Evolutionary conservation across 1,284 basidiomycete species (phyloP), one percentile per base, ranked within the genome.

Genomic region (Marasmius fiardii): DNA sequence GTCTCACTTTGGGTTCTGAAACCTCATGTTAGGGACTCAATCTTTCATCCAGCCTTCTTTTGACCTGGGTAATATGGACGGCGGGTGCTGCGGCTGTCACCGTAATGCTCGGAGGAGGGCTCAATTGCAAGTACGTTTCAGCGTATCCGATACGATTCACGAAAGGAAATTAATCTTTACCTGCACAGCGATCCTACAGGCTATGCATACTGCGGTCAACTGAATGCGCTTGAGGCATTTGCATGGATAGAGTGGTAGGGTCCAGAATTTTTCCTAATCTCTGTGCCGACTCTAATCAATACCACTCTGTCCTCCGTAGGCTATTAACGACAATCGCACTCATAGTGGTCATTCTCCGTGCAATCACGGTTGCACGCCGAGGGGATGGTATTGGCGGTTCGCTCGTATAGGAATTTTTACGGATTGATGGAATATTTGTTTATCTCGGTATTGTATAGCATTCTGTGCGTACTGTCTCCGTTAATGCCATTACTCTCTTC

Each of bases 51-150:
- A 90, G 84, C 67, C 65, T 88, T 58, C 65, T 77, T 54, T 45
- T 91, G 21, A 86, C 88, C 0, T 92, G 88, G 85, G 73, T 86
- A 12, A 74, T 88, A 54, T 89, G 86, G 86, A 78, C 81, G 3
- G 81, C 86, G 1, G 83, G 77, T 2, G 85, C 87, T 2, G 83
- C 85, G 2, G 79, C 84, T 18, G 79, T 91, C 51, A 90, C 88
- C 0, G 70, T 79, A 21, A 72, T 78, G 35, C 73, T 89, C 24
- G 82, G 83, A 14, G 88, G 88, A 21, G 81, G 86, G 11, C 65
- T 87, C 51, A 83, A 87, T 63, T 91, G 88, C 80, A 66, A 63
- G 85, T 83, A 66, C 51, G 77, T 76, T 39, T 21, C 20, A 24
- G 24, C 14, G 16, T 8, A 26, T 43, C 14, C 33, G 23, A 7